These are phyloP conservation scores for Lactarius psammicola DNA, from an alignment of 768 basidiomycete genomes.

Conservation along the genomic window DNA sequence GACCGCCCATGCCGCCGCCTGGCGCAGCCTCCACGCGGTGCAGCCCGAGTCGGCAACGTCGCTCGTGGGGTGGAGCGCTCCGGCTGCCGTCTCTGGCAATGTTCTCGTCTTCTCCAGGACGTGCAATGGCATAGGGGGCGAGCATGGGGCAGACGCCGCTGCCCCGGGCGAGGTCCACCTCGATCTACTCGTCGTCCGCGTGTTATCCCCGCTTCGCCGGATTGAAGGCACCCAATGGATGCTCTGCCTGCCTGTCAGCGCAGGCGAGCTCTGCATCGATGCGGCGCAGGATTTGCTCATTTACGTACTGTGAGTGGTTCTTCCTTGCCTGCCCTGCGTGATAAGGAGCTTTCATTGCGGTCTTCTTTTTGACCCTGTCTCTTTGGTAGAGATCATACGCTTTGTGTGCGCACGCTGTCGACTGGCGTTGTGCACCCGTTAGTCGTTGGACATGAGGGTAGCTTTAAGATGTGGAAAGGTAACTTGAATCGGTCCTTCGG, in stretches of 20 bases:
- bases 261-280: slow-evolving; percentile 5
- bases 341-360: background rate
- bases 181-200: slow-evolving; percentile 14
- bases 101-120: slow-evolving; percentile 13
- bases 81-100: slow-evolving; percentile 12
- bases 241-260: background rate
- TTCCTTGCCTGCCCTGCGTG: background rate
- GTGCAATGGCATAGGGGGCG: background rate
- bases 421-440: slow-evolving; percentile 6
- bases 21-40: slow-evolving; percentile 4
- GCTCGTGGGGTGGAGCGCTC: slow-evolving; percentile 12
- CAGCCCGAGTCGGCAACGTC: background rate
- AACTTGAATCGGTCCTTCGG: background rate
- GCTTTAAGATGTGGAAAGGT: background rate
- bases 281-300: slow-evolving; percentile 20
- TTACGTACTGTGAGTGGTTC: slow-evolving; percentile 11
- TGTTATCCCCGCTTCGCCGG: slow-evolving; percentile 7
- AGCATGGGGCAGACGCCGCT: background rate
- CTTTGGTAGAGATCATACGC: slow-evolving; percentile 1
- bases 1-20: background rate
- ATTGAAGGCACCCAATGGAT: slow-evolving; percentile 14
- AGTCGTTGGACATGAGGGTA: background rate
- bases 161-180: background rate
- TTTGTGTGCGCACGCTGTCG: slow-evolving; percentile 13
- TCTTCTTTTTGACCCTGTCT: background rate